Conservation (phyloP, 2,329 filamentous ascomycete genomes). For the Epichloe elymi region DNA sequence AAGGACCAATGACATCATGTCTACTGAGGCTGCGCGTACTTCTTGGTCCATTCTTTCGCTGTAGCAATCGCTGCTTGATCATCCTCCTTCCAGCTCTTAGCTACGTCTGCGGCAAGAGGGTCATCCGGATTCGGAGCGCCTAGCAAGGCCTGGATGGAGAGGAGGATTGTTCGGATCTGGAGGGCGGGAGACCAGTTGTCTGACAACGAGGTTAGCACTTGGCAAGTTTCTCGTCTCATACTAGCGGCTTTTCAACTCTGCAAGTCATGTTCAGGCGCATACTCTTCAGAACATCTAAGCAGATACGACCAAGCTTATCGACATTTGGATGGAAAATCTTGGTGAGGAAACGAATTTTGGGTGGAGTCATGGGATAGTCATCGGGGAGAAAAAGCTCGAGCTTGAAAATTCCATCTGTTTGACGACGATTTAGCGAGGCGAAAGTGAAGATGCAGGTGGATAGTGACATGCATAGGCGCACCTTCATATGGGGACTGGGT, state of each 20-base stretch:
- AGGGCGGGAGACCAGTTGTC: constrained; percentile 98
- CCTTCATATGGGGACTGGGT: constrained; percentile 91
- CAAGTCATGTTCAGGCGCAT: constrained; percentile 17
- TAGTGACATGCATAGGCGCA: constrained; percentile 24
- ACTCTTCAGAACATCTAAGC: constrained; percentile 96
- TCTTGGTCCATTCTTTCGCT: constrained; percentile 80
- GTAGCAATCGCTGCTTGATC: constrained; percentile 86
- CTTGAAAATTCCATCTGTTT: constrained; percentile 69
- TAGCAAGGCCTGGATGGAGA: constrained; percentile 92
- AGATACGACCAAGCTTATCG: constrained; percentile 93
- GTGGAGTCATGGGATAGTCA: constrained; percentile 98
- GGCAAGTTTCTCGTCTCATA: not conserved
- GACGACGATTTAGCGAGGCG: not conserved
- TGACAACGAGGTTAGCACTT: constrained; percentile 24
- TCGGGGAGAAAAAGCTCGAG: constrained; percentile 95
- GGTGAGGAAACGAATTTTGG: constrained; percentile 95
- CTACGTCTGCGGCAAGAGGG: constrained; percentile 94
- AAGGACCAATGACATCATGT: not conserved
- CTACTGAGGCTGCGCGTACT: constrained; percentile 50
- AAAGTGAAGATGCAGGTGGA: constrained; percentile 4
- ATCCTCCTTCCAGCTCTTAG: constrained; percentile 96
- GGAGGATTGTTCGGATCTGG: constrained; percentile 95
- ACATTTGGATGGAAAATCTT: constrained; percentile 99
- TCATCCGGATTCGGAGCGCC: constrained; percentile 96
- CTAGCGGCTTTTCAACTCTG: not conserved